Evolutionary conservation across 1,284 basidiomycete species (phyloP), one percentile per base, ranked within the genome.

Genomic region (Moniliophthora roreri): DNA sequence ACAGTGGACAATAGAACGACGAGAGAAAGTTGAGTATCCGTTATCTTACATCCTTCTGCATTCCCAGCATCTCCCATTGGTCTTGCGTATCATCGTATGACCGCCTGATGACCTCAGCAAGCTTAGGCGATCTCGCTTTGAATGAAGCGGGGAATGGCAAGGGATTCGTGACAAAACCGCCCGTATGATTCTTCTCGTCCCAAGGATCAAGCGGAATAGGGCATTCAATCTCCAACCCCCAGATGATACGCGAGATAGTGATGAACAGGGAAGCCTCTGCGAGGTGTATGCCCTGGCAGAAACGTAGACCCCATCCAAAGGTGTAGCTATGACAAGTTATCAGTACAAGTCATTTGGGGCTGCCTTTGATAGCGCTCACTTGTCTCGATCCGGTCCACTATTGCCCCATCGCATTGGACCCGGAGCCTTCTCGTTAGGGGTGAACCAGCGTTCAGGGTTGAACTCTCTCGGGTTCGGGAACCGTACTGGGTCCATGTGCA

Each of bases 381-480:
- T 23, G 44, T 46, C 44, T 32, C 24, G 44, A 11, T 46, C 44
- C 8, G 44, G 41, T 10, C 41, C 41, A 11, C 6, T 32, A 21
- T 21, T 26, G 13, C 41, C 41, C 41, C 41, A 44, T 44, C 21
- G 20, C 21, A 44, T 20, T 15, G 41, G 41, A 6, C 2, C 67
- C 28, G 70, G 52, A 20, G 61, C 61, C 34, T 67, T 69, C 16
- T 71, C 63, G 38, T 63, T n/a, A 61, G 23, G n/a, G n/a, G n/a
- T 47, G 49, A 65, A 73, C n/a, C 36, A 50, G 6, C 75, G 65
- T 46, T 73, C 72, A 13, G 75, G 75, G 16, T 66, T 66, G 61
- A 77, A 77, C 3, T 51, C 54, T 15, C 66, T 63, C 3, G 76
- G 73, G 24, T 75, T 63, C 1, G 69, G 65, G 56, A 73, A 77